Percentiles rank a stretch among this genome's conserved stretches.
Conservation (phyloP, 345 rosid species). For the Kernera saxatilis region DNA sequence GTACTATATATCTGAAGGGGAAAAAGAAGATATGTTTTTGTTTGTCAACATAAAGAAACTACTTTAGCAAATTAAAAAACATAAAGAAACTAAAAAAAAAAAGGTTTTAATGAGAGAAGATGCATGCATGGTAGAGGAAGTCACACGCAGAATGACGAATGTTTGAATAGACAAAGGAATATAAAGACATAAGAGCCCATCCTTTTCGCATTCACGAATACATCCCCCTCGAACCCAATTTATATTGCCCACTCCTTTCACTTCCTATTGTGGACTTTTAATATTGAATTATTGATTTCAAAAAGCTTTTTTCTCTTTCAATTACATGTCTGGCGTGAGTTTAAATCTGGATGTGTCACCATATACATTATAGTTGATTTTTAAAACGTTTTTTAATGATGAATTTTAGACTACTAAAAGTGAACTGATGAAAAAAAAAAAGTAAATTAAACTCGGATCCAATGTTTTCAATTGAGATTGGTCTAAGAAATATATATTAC, state of each 20-base stretch:
- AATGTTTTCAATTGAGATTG: neutral
- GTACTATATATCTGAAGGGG: neutral
- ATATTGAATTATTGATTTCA: too few relatives aligned
- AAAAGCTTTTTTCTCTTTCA: neutral
- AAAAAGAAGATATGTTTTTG: neutral
- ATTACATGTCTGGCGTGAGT: neutral
- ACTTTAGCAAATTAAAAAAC: too few relatives aligned
- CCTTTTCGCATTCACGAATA: neutral
- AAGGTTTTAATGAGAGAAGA: neutral
- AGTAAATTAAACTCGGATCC: neutral
- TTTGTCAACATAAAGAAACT: neutral
- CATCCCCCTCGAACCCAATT: constrained; percentile 4
- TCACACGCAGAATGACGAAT: constrained; percentile 6
- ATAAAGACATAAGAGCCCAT: constrained; percentile 11
- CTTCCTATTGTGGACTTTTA: too few relatives aligned
- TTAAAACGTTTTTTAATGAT: neutral
- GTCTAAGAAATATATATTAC: neutral
- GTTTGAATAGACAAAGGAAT: constrained; percentile 3
- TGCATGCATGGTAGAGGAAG: constrained; percentile 20
- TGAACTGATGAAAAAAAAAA: neutral
- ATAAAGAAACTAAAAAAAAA: neutral
- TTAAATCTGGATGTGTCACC: too few relatives aligned
- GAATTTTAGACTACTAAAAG: neutral
- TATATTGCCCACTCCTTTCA: neutral
- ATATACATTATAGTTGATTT: too few relatives aligned